phyloP scores from a whole-genome alignment of 192 early-diverging fungal species.

The Dispira simplex region DNA sequence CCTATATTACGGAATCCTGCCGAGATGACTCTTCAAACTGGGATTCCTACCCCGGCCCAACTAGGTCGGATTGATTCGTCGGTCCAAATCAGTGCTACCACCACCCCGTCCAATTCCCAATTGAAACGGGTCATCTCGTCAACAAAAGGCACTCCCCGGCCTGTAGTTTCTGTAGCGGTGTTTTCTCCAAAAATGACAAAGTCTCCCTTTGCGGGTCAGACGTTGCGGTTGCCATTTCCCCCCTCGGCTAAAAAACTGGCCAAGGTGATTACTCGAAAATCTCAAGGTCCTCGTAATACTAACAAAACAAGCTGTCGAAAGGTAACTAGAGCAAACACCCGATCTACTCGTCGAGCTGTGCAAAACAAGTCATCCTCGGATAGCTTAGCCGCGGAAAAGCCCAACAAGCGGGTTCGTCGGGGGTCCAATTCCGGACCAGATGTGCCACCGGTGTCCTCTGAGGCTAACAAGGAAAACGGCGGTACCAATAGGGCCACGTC shows the following conservation, averaged over 20 bases:
- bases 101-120: not conserved
- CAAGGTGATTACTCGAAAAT: not conserved
- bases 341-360: not conserved
- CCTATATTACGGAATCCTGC: not conserved
- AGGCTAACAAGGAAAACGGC: not conserved
- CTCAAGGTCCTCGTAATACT: not conserved
- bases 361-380: not conserved
- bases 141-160: not conserved
- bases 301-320: not conserved
- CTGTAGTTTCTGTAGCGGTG: not conserved
- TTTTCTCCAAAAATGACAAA: not conserved
- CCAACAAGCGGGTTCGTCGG: not conserved
- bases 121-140: not conserved
- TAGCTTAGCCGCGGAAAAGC: conserved; percentile 1
- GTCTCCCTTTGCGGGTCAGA: not conserved
- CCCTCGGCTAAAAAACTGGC: not conserved
- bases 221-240: not conserved
- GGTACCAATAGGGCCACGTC: not conserved
- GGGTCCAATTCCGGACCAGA: not conserved
- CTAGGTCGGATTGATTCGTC: not conserved
- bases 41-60: not conserved
- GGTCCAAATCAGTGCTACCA: not conserved
- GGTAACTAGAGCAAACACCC: not conserved
- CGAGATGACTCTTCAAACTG: not conserved
- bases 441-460: not conserved